Conservation (phyloP, 1,284 basidiomycete genomes). For the Trichosporon coremiiforme region DNA sequence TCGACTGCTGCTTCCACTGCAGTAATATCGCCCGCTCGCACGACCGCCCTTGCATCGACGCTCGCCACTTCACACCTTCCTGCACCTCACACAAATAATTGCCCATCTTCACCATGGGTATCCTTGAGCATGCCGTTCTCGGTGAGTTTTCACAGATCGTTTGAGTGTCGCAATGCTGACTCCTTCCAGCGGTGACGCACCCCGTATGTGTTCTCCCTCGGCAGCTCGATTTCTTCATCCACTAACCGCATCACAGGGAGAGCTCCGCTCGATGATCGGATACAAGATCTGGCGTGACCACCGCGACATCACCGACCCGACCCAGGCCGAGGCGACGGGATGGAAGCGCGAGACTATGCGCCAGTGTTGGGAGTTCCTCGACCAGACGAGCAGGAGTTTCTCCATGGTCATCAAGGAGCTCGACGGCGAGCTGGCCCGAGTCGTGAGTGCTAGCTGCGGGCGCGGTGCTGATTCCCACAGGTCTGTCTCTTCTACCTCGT, state of each 20-base stretch:
- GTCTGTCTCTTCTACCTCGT: slow-evolving; percentile 95
- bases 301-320: slow-evolving; percentile 73
- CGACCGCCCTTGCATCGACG: not conserved
- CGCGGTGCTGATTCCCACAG: slow-evolving; percentile 57
- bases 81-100: not conserved
- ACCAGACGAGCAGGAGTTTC: slow-evolving; percentile 86
- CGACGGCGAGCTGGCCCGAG: slow-evolving; percentile 89
- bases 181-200: slow-evolving; percentile 9
- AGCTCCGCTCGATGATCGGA: slow-evolving; percentile 75
- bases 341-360: slow-evolving; percentile 85
- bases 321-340: slow-evolving; percentile 72
- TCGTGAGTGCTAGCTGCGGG: slow-evolving; percentile 64
- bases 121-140: slow-evolving; percentile 37
- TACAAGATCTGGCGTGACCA: slow-evolving; percentile 77
- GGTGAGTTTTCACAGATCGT: slow-evolving; percentile 35
- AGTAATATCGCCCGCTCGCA: not conserved
- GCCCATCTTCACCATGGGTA: slow-evolving; percentile 40
- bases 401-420: slow-evolving; percentile 94
- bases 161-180: not conserved
- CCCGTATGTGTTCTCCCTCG: not conserved
- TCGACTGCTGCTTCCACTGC: not conserved
- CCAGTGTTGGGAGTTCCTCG: slow-evolving; percentile 86
- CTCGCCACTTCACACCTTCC: not conserved
- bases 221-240: not conserved
- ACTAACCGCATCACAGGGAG: slow-evolving; percentile 61